phyloP scores from a whole-genome alignment of 352 stramenopile species.

The Phytophthora constricta region DNA sequence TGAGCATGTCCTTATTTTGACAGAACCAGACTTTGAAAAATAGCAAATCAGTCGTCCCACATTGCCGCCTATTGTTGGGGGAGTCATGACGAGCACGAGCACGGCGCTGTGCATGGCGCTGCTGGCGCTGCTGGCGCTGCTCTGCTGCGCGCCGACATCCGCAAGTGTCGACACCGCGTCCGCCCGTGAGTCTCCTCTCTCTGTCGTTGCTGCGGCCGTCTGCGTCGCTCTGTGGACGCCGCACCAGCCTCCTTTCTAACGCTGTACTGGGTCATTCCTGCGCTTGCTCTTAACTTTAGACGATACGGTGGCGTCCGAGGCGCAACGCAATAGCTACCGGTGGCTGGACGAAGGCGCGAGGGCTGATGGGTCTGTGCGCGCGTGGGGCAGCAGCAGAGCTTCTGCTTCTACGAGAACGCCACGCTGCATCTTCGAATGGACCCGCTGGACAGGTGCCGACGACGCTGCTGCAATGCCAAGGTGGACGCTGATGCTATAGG shows the following conservation, averaged over 20 bases:
- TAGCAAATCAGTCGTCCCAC: background rate
- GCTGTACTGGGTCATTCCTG: constrained; percentile 1
- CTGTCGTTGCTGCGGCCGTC: background rate
- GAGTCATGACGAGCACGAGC: constrained; percentile 7
- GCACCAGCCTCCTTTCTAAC: background rate
- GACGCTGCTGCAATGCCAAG: background rate
- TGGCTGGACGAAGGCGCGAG: constrained; percentile 77
- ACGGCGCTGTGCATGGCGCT: constrained; percentile 10
- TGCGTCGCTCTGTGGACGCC: background rate
- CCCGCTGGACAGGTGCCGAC: constrained; percentile 63
- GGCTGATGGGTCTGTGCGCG: constrained; percentile 27
- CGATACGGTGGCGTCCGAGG: constrained; percentile 37
- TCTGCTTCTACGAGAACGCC: constrained; percentile 82
- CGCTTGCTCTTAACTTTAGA: too few species aligned
- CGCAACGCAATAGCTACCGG: constrained; percentile 30
- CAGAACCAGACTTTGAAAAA: constrained; percentile 3
- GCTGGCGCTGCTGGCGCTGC: constrained; percentile 12
- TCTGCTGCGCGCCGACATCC: constrained; percentile 17
- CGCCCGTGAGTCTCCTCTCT: constrained; percentile 12
- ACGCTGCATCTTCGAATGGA: constrained; percentile 79
- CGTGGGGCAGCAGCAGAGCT: constrained; percentile 73
- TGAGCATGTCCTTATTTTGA: too few species aligned
- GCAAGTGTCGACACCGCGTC: constrained; percentile 2
- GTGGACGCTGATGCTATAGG: background rate
- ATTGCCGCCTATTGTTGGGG: background rate